A percentile compares a stretch with the other conserved stretches of the same genome.
phyloP scores from a whole-genome alignment of 371 early-diverging fungal genomes.

The Mortierella sp. region DNA sequence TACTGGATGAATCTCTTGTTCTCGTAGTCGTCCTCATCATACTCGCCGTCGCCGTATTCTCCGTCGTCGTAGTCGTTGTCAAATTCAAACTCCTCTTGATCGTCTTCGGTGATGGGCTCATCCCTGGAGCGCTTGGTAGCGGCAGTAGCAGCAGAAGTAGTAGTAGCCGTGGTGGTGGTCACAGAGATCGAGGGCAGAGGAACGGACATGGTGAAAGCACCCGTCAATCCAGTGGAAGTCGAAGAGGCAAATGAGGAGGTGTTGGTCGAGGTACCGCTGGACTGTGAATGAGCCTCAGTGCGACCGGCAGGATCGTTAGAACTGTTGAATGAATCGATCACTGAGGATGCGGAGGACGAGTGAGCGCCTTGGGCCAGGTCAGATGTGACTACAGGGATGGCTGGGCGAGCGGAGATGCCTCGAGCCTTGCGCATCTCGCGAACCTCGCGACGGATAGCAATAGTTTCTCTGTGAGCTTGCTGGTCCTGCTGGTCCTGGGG shows the following conservation, averaged over 20 bases:
- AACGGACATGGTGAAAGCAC: background rate
- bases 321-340: background rate
- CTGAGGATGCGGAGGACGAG: background rate
- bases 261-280: background rate
- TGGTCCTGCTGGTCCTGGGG: background rate
- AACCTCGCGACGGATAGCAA: background rate
- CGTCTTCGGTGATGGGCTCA: background rate
- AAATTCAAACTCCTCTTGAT: background rate
- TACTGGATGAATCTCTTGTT: background rate
- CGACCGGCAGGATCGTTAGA: background rate
- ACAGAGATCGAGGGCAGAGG: background rate
- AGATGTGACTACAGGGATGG: background rate
- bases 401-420: background rate
- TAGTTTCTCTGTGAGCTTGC: background rate
- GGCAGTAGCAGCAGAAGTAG: background rate
- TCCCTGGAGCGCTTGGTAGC: background rate
- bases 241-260: background rate
- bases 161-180: no score
- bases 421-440: background rate
- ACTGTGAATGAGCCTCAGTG: background rate
- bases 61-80: background rate
- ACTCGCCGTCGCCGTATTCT: background rate
- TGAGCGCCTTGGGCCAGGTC: background rate
- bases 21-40: background rate
- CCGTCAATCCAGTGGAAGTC: background rate